Percentiles rank a stretch among this genome's conserved stretches.
Conservation (phyloP, 129 eudicot genomes). For the Centella asiatica region DNA sequence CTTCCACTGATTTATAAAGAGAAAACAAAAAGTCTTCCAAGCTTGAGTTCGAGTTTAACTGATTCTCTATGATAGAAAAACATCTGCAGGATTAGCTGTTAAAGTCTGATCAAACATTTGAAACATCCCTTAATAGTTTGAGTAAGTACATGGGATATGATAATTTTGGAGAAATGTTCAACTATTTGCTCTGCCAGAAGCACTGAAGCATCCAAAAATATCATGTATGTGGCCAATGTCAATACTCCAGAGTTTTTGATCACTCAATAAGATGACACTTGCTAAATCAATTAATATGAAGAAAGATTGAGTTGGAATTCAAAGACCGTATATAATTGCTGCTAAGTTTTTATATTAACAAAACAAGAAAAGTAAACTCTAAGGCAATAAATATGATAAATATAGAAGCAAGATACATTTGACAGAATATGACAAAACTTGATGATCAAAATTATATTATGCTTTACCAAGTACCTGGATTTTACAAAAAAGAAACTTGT, state of each 20-base stretch:
- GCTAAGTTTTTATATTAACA: neutral
- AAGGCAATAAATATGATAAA: neutral
- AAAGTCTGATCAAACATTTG: neutral
- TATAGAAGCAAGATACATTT: neutral
- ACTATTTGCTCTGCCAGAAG: neutral
- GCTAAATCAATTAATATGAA: neutral
- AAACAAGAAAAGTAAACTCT: neutral
- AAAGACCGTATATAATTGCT: no score
- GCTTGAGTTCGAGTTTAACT: neutral
- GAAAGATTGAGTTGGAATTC: neutral
- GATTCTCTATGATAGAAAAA: neutral
- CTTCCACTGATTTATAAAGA: neutral
- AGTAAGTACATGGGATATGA: neutral
- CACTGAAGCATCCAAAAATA: neutral
- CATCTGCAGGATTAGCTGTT: neutral
- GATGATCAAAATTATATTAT: neutral
- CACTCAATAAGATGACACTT: neutral
- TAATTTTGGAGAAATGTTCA: neutral
- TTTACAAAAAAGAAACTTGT: conserved; percentile 63
- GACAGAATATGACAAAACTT: neutral
- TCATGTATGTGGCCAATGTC: neutral
- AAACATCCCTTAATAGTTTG: neutral
- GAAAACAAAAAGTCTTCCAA: neutral
- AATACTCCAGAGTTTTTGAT: neutral
- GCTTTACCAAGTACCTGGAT: conserved; percentile 41